Evolutionary conservation across 805 yeast species (phyloP), one percentile per base, ranked within the genome.

Genomic region (Candida oleophila): DNA sequence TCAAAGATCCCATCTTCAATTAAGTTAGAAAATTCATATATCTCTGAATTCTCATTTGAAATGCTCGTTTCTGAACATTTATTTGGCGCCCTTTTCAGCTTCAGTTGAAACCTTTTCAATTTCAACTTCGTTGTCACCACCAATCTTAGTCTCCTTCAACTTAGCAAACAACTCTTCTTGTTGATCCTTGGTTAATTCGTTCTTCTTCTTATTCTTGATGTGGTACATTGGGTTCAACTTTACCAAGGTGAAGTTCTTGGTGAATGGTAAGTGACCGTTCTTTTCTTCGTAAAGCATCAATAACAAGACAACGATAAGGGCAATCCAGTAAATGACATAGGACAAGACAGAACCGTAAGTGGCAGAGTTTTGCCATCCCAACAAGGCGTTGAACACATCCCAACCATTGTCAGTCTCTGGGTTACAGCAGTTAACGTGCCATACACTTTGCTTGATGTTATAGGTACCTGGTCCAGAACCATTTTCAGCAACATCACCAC

Each of bases 331-430:
- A 50, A 84, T 53, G 71, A 89, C 89, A 74, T 90, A 91, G 36
- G 90, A 80, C 42, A 91, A 69, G 48, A 90, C 89, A 2, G 96
- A 87, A 46, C 96, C 96, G 62, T 87, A 78, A 54, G 95, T 88
- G 50, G 96, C 97, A 41, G 95, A 80, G 72, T 90, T 90, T 72
- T 89, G 96, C 97, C 97, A 91, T 51, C 97, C 97, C 51, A 90
- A 73, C 46, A 90, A 65, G 22, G 97, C 87, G 63, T 91, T 91
- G 77, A 90, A 90, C 53, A 90, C 82, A 77, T 89, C 96, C 97
- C 97, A 91, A 70, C 97, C 97, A 56, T 83, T 82, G 66, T 85
- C 90, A 48, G 77, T 73, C 65, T 85, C 90, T 37, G 97, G 97
- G 69, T 89, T 89, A 74, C 97, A 91, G 73, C 97, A 90, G 76